Conservation (phyloP, 192 early-diverging fungal genomes). For the Rhizoclosmatium globosum region DNA sequence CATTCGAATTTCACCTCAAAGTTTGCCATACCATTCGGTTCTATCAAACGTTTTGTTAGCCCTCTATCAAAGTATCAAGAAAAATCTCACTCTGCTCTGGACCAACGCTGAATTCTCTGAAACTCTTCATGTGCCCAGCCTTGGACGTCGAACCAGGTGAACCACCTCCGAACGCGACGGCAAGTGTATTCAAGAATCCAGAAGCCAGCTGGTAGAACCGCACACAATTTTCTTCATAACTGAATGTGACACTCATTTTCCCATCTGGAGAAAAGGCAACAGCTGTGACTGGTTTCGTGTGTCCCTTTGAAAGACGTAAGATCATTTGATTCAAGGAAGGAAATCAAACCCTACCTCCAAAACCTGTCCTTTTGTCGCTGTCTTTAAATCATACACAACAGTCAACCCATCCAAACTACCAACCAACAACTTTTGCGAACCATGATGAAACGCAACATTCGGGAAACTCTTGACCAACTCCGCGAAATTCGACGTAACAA, state of each 20-base stretch:
- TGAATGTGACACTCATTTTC: conserved; percentile 75
- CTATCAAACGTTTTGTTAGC: not conserved
- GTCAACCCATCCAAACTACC: conserved; percentile 78
- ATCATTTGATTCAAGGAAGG: not conserved
- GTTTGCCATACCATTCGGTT: conserved; percentile 24
- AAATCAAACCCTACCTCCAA: conserved; percentile 77
- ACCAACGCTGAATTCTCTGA: conserved; percentile 55
- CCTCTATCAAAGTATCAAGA: not conserved
- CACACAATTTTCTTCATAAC: conserved; percentile 72
- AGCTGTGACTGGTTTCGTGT: conserved; percentile 69
- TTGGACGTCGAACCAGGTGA: conserved; percentile 36
- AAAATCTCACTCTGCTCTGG: conserved; percentile 45
- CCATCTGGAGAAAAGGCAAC: conserved; percentile 83
- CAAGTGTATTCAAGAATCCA: conserved; percentile 77
- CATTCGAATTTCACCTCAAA: conserved; percentile 52
- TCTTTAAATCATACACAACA: conserved; percentile 83
- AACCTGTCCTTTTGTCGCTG: conserved; percentile 78
- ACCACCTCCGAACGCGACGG: conserved; percentile 50
- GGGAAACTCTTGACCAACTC: conserved; percentile 70
- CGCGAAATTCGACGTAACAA: conserved; percentile 66
- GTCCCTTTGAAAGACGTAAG: conserved; percentile 59
- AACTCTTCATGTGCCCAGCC: conserved; percentile 56
- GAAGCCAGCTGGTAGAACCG: conserved; percentile 77
- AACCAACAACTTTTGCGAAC: conserved; percentile 77
- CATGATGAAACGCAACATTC: conserved; percentile 76